Conservation (phyloP, 2,329 filamentous ascomycete genomes). For the Thyridium curvatum region DNA sequence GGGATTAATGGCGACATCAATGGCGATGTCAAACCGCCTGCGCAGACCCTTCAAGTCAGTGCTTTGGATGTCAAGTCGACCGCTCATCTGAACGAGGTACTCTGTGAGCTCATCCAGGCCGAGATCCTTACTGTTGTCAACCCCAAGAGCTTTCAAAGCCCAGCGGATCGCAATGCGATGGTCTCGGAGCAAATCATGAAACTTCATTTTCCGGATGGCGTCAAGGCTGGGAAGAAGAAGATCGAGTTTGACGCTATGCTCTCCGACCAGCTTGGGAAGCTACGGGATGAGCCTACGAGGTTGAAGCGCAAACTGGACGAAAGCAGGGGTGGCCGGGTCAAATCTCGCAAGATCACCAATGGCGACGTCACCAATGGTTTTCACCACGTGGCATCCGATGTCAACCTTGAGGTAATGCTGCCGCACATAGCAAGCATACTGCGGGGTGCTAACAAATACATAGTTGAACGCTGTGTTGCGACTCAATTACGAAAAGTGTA, state of each 20-base stretch:
- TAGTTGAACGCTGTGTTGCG: slow-evolving; percentile 69
- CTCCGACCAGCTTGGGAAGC: slow-evolving; percentile 43
- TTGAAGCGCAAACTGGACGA: slow-evolving; percentile 46
- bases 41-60: slow-evolving; percentile 18
- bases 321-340: slow-evolving; percentile 31
- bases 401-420: too few relatives aligned
- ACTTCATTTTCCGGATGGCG: slow-evolving; percentile 42
- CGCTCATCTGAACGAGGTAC: slow-evolving; percentile 40
- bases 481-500: slow-evolving; percentile 79
- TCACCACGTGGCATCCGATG: slow-evolving; percentile 25
- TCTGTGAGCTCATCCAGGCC: slow-evolving; percentile 51
- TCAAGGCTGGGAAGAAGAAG: slow-evolving; percentile 61
- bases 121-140: slow-evolving; percentile 64
- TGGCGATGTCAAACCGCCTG: slow-evolving; percentile 25
- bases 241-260: slow-evolving; percentile 54
- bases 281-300: slow-evolving; percentile 43
- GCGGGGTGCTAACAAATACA: slow-evolving; percentile 14
- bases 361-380: slow-evolving; percentile 32
- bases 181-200: slow-evolving; percentile 58
- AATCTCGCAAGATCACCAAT: slow-evolving; percentile 49
- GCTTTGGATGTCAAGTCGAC: slow-evolving; percentile 34
- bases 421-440: too few relatives aligned
- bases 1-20: slow-evolving; percentile 18
- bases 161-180: slow-evolving; percentile 53
- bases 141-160: slow-evolving; percentile 49